phyloP scores from a whole-genome alignment of 2,329 filamentous ascomycete genomes.

The Gnomoniopsis sp. region DNA sequence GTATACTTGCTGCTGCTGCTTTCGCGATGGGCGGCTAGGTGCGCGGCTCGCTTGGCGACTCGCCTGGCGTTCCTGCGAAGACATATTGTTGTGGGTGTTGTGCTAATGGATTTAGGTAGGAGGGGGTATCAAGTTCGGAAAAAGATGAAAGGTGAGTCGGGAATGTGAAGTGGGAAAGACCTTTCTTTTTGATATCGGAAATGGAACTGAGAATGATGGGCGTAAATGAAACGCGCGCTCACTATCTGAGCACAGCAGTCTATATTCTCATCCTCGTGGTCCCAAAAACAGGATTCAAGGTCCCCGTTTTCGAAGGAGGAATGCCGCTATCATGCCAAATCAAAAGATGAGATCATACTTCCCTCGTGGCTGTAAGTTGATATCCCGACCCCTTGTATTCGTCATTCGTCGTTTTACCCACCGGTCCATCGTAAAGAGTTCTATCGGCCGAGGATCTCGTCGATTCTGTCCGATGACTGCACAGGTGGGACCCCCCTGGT shows the following conservation, averaged over 20 bases:
- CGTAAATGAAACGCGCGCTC: not conserved
- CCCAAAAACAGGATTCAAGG: conserved; percentile 17
- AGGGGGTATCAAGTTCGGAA: not conserved
- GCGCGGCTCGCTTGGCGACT: conserved; percentile 14
- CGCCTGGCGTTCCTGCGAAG: conserved; percentile 27
- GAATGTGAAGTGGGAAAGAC: not conserved
- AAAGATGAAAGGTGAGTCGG: not conserved
- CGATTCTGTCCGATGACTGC: conserved; percentile 6
- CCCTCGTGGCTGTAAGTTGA: not conserved
- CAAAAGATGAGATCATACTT: conserved; percentile 18
- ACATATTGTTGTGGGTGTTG: conserved; percentile 21
- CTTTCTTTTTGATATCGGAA: not conserved
- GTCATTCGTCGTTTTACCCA: conserved; percentile 7
- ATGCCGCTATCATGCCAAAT: not conserved
- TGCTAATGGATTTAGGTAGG: not conserved
- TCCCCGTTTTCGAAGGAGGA: not conserved
- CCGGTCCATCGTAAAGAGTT: no score
- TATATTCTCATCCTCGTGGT: not conserved
- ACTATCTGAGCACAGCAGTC: not conserved
- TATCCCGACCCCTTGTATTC: not conserved
- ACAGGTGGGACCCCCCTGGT: conserved; percentile 7
- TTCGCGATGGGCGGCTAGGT: conserved; percentile 23
- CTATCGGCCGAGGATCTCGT: no score
- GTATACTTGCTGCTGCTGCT: conserved; percentile 27
- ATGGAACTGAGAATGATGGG: not conserved